Conservation (phyloP, 2,329 filamentous ascomycete genomes). For the Calonectria hawksworthii region DNA sequence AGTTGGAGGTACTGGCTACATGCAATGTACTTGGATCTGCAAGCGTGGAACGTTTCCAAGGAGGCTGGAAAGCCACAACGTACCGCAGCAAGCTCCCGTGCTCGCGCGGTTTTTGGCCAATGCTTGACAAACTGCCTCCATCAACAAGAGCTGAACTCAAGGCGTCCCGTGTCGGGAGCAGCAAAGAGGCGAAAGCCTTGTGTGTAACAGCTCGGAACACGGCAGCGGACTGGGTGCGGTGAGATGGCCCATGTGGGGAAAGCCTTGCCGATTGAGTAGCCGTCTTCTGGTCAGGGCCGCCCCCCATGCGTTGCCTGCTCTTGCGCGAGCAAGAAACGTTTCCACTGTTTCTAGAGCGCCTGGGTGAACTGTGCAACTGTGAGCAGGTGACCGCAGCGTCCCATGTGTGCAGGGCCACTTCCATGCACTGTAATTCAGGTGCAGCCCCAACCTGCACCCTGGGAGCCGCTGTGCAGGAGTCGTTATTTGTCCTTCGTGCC, state of each 20-base stretch:
- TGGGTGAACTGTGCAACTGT: background rate
- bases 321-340: background rate
- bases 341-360: background rate
- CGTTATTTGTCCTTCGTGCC: conserved; percentile 2
- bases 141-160: background rate
- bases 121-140: background rate
- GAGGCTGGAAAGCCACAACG: conserved; percentile 9
- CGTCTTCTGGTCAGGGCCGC: background rate
- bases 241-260: conserved; percentile 46
- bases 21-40: conserved; percentile 3
- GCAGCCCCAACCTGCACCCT: background rate
- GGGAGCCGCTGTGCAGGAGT: background rate
- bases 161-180: conserved; percentile 1
- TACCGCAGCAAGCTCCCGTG: background rate
- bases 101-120: conserved; percentile 2
- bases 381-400: background rate
- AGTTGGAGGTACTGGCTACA: conserved; percentile 2
- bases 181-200: conserved; percentile 15
- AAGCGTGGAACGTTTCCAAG: conserved; percentile 6
- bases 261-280: conserved; percentile 32
- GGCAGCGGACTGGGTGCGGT: conserved; percentile 45
- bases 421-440: conserved; percentile 9
- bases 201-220: conserved; percentile 44
- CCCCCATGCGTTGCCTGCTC: conserved; percentile 2
- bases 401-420: conserved; percentile 9